Conservation (phyloP, 768 basidiomycete genomes). For the Mycena albidolilacea region DNA sequence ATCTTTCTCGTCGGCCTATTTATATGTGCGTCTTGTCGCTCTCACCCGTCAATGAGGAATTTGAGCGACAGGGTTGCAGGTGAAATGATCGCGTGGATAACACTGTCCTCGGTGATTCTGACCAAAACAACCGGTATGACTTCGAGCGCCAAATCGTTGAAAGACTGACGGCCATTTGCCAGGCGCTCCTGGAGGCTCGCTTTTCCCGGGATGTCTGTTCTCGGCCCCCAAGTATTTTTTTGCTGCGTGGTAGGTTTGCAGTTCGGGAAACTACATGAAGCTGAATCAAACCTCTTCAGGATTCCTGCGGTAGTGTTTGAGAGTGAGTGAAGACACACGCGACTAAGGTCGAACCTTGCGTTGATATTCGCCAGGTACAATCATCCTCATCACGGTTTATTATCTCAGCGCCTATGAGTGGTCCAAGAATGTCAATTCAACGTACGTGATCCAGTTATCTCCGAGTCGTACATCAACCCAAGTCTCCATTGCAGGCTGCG, state of each 20-base stretch:
- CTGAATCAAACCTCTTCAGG: conserved; percentile 27
- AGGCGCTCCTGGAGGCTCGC: conserved; percentile 32
- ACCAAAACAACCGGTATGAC: conserved; percentile 6
- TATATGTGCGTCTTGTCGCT: neutral
- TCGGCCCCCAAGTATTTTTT: conserved; percentile 39
- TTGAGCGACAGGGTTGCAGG: neutral
- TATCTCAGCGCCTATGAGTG: conserved; percentile 33
- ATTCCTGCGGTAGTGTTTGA: conserved; percentile 43
- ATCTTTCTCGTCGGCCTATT: neutral
- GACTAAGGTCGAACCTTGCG: neutral
- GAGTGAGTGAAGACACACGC: conserved; percentile 25
- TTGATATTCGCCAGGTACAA: conserved; percentile 31
- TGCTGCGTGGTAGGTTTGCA: conserved; percentile 38
- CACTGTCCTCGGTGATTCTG: conserved; percentile 25
- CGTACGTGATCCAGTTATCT: conserved; percentile 18
- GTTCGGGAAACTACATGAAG: neutral
- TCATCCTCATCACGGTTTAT: conserved; percentile 41
- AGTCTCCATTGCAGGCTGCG: conserved; percentile 14
- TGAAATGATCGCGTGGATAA: conserved; percentile 22
- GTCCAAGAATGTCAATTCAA: conserved; percentile 24
- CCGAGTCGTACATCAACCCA: neutral
- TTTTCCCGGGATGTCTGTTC: conserved; percentile 41
- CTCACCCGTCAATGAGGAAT: neutral
- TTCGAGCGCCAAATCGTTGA: neutral
- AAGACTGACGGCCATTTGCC: neutral